These are phyloP conservation scores for Neoboletus subvelutipes DNA, from an alignment of 768 basidiomycete species.

Conservation along the genomic window DNA sequence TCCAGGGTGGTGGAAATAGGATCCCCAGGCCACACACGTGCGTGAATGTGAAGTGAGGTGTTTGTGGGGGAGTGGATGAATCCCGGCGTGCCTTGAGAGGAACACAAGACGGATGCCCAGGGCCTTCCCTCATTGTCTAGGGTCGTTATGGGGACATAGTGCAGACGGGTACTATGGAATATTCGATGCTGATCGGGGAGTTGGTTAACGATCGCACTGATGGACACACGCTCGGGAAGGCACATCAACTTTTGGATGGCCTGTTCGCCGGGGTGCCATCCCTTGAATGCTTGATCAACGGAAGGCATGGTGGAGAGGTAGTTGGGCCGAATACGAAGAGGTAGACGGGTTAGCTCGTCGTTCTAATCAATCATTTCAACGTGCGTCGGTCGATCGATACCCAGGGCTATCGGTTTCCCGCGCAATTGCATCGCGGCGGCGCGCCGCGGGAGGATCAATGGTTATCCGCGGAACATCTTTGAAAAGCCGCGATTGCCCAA, in stretches of 20 bases:
- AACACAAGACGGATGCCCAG: slow-evolving; percentile 35
- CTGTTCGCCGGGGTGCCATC: slow-evolving; percentile 43
- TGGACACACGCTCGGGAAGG: slow-evolving; percentile 23
- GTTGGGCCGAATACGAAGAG: too few species aligned
- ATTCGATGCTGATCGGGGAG: slow-evolving; percentile 34
- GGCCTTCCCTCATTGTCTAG: slow-evolving; percentile 32
- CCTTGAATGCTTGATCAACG: slow-evolving; percentile 29
- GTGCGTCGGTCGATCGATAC: background rate
- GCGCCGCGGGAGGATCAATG: background rate
- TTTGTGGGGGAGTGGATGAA: slow-evolving; percentile 31
- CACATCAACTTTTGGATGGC: slow-evolving; percentile 27
- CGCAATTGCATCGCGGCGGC: background rate
- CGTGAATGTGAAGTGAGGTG: slow-evolving; percentile 21
- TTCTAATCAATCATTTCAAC: background rate
- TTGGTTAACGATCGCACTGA: slow-evolving; percentile 23
- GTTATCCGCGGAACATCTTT: background rate
- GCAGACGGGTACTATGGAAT: slow-evolving; percentile 31
- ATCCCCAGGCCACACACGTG: slow-evolving; percentile 45
- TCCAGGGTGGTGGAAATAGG: slow-evolving; percentile 45
- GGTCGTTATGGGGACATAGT: slow-evolving; percentile 33
- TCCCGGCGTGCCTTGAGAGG: slow-evolving; percentile 23
- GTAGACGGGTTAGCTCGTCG: background rate
- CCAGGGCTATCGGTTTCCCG: background rate
- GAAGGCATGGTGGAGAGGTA: slow-evolving; percentile 2
- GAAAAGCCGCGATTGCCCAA: background rate